These are phyloP conservation scores for Aquilaria yunnanensis DNA, from an alignment of 345 rosid species.

Conservation along the genomic window DNA sequence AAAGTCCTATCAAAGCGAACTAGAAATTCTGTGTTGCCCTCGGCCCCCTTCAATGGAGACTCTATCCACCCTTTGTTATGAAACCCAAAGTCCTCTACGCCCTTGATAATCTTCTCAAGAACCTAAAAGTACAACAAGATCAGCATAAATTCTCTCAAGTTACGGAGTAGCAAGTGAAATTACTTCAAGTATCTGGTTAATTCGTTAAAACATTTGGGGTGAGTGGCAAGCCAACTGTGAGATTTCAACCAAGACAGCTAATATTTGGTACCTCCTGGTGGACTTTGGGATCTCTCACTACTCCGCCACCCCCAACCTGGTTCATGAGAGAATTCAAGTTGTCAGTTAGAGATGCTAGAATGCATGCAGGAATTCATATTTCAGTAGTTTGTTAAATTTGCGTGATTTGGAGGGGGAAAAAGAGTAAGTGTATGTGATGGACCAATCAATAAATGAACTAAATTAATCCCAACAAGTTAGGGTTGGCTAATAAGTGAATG, in stretches of 20 bases:
- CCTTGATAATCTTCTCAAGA: slow-evolving; percentile 65
- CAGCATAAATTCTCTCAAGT: background rate
- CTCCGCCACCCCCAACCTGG: slow-evolving; percentile 95
- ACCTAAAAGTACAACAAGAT: slow-evolving; percentile 40
- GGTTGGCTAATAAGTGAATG: too few species aligned
- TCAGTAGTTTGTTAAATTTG: too few species aligned
- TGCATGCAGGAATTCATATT: too few species aligned
- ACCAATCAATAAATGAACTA: too few species aligned
- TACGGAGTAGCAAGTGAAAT: background rate
- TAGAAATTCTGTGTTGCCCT: slow-evolving; percentile 87
- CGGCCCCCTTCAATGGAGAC: slow-evolving; percentile 90
- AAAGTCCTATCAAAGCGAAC: slow-evolving; percentile 47
- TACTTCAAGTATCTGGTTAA: too few species aligned
- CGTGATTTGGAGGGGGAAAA: too few species aligned
- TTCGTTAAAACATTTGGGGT: too few species aligned
- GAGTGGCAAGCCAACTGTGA: background rate
- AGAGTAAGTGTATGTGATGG: too few species aligned
- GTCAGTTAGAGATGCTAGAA: too few species aligned
- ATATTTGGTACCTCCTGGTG: slow-evolving; percentile 61
- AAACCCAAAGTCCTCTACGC: slow-evolving; percentile 72
- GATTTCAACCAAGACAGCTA: slow-evolving; percentile 6
- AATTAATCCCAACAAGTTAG: too few species aligned
- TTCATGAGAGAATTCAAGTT: too few species aligned
- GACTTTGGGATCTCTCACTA: slow-evolving; percentile 84
- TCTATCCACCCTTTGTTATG: slow-evolving; percentile 70